Evolutionary conservation across 345 rosid genomes (phyloP).

Genomic region (Turritis glabra): DNA sequence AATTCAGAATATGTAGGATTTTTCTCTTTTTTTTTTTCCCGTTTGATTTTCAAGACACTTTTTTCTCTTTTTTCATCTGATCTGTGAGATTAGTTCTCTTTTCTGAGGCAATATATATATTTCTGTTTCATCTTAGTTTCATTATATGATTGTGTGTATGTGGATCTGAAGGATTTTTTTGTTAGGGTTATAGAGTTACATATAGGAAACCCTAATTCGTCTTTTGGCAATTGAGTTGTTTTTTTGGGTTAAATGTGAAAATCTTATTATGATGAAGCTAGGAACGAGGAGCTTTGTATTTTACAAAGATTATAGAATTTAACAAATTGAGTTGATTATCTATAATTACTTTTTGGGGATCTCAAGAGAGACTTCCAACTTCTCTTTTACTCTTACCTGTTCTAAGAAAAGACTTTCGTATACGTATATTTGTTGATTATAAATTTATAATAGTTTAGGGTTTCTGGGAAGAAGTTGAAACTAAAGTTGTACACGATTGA

Average conservation of each 20-base stretch:
- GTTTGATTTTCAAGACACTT: background rate
- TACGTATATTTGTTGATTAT: background rate
- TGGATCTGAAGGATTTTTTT: background rate
- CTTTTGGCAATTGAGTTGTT: background rate
- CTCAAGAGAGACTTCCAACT: slow-evolving; percentile 23
- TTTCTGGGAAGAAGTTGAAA: slow-evolving; percentile 18
- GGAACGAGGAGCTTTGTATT: background rate
- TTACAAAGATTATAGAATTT: background rate
- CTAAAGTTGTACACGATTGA: background rate
- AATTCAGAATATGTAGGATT: background rate
- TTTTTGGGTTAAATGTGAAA: background rate
- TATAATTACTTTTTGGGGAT: slow-evolving; percentile 14
- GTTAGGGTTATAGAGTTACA: background rate
- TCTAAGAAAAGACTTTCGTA: background rate
- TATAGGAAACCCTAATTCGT: slow-evolving; percentile 18
- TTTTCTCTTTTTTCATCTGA: background rate
- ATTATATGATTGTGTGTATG: background rate
- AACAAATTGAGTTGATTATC: background rate
- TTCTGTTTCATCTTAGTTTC: slow-evolving; percentile 3
- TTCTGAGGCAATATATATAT: background rate
- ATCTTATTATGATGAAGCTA: background rate
- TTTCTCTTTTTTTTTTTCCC: background rate
- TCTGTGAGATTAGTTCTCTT: background rate
- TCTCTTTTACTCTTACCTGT: background rate
- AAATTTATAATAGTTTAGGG: slow-evolving; percentile 34